phyloP scores from a whole-genome alignment of 257 asterid species.

The Salvia miltiorrhiza region DNA sequence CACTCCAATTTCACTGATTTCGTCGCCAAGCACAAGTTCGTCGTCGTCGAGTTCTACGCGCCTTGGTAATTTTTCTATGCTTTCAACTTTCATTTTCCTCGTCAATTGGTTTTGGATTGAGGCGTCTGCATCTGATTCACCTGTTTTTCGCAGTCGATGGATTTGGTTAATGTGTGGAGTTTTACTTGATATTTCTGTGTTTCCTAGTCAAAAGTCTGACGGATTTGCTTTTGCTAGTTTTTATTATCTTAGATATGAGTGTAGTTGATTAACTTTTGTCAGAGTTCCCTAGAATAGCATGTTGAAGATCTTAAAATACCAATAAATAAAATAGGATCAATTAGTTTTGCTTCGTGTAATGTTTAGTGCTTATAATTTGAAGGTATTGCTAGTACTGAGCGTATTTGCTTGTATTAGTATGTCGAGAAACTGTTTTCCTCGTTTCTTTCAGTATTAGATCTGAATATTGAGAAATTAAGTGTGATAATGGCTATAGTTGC shows the following conservation, averaged over 20 bases:
- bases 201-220: not conserved
- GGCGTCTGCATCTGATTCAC: not conserved
- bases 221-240: not conserved
- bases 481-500: not conserved
- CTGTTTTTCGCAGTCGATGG: not conserved
- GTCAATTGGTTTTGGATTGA: not conserved
- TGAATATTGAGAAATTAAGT: not conserved
- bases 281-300: not conserved
- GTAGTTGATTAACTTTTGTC: not conserved
- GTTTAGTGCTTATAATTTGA: not conserved
- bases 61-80: constrained; percentile 52
- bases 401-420: not conserved
- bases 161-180: not conserved
- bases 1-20: constrained; percentile 79
- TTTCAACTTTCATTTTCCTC: not conserved
- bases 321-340: not conserved
- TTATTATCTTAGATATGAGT: not conserved
- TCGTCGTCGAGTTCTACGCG: constrained; percentile 86
- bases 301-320: not conserved
- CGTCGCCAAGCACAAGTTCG: constrained; percentile 63
- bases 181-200: not conserved
- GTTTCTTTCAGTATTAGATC: not conserved
- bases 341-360: not conserved
- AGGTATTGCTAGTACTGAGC: too few relatives aligned
- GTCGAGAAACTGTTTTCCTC: constrained; percentile 6